A percentile compares a stretch with the other conserved stretches of the same genome.
Evolutionary conservation across 768 basidiomycete genomes (phyloP).

Genomic region (Panaeolus papilionaceus): DNA sequence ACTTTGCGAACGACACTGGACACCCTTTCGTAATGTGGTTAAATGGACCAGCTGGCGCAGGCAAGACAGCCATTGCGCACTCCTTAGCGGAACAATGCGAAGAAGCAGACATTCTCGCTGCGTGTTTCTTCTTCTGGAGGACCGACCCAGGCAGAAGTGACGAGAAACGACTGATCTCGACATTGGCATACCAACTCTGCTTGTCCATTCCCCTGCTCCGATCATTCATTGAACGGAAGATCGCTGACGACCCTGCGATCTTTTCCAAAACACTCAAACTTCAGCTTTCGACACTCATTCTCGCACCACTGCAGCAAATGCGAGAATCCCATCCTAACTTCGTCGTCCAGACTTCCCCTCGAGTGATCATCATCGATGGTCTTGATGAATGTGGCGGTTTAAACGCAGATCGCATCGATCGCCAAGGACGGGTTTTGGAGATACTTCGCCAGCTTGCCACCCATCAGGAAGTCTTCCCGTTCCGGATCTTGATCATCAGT

Average conservation of each 20-base stretch:
- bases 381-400: slow-evolving; percentile 29
- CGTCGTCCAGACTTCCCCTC: slow-evolving; percentile 6
- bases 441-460: slow-evolving; percentile 2
- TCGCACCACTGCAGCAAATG: slow-evolving; percentile 15
- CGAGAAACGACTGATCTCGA: slow-evolving; percentile 33
- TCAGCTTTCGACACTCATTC: slow-evolving; percentile 15
- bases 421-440: slow-evolving; percentile 4
- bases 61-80: slow-evolving; percentile 32
- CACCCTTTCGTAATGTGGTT: slow-evolving; percentile 24
- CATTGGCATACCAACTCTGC: slow-evolving; percentile 35
- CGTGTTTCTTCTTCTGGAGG: slow-evolving; percentile 43
- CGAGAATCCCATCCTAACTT: neutral
- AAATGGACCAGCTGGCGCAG: slow-evolving; percentile 29
- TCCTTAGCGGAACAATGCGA: slow-evolving; percentile 30
- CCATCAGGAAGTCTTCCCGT: slow-evolving; percentile 2
- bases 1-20: neutral
- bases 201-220: slow-evolving; percentile 20
- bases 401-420: neutral
- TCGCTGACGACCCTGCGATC: slow-evolving; percentile 20
- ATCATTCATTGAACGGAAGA: slow-evolving; percentile 17
- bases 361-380: slow-evolving; percentile 30
- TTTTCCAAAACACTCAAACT: slow-evolving; percentile 17
- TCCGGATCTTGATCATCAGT: neutral
- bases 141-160: slow-evolving; percentile 32
- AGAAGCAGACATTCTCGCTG: slow-evolving; percentile 24